These are phyloP conservation scores for Cyclostephanos tholiformis DNA, from an alignment of 108 stramenopile species.

Conservation along the genomic window DNA sequence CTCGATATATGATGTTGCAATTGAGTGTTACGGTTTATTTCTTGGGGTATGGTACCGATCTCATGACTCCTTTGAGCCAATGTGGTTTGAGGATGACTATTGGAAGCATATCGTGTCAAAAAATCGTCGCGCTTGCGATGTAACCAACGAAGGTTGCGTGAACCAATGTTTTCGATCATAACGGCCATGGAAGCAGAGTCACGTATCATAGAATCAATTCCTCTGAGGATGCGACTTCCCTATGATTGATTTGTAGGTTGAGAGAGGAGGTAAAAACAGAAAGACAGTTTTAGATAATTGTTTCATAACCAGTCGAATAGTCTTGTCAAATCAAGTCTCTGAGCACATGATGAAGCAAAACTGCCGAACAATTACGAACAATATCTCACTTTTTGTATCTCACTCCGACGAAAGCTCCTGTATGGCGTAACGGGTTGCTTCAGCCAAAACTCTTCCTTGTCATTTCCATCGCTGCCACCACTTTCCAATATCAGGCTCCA, in stretches of 20 bases:
- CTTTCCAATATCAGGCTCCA: slow-evolving; percentile 75
- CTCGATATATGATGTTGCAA: slow-evolving; percentile 78
- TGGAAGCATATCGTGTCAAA: slow-evolving; percentile 41
- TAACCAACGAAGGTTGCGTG: slow-evolving; percentile 75
- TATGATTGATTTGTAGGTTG: slow-evolving; percentile 24
- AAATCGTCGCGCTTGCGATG: slow-evolving; percentile 82
- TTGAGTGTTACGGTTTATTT: slow-evolving; percentile 48
- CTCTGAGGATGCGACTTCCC: slow-evolving; percentile 82
- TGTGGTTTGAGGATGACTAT: background rate
- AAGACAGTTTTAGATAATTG: slow-evolving; percentile 42
- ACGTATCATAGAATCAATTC: slow-evolving; percentile 73
- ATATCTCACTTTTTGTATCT: slow-evolving; percentile 74
- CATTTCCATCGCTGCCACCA: background rate
- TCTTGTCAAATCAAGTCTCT: slow-evolving; percentile 7
- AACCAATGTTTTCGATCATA: slow-evolving; percentile 86
- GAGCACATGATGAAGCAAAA: background rate
- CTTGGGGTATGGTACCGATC: slow-evolving; percentile 55
- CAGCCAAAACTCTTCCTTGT: slow-evolving; percentile 67
- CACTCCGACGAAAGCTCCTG: slow-evolving; percentile 77
- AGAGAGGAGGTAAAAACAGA: slow-evolving; percentile 38
- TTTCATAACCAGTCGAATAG: slow-evolving; percentile 27
- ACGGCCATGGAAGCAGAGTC: slow-evolving; percentile 86
- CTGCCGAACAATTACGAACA: background rate
- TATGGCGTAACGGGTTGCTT: slow-evolving; percentile 90
- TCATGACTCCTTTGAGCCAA: background rate